These are phyloP conservation scores for Selenicereus undatus DNA, from an alignment of 148 eudicot genomes.

Conservation along the genomic window DNA sequence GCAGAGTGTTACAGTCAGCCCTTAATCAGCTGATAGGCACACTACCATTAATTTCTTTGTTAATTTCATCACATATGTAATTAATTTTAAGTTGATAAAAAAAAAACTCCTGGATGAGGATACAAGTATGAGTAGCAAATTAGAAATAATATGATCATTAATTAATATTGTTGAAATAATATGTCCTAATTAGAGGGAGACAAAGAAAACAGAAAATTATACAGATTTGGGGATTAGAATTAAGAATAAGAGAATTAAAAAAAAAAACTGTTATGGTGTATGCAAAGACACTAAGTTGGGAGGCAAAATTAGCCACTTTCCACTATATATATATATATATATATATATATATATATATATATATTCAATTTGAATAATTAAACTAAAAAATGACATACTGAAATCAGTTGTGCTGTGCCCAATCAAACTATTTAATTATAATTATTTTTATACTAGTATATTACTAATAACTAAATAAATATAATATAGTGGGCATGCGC, in stretches of 20 bases:
- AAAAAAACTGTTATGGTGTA: constrained; percentile 13
- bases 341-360: neutral
- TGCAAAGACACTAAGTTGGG: constrained; percentile 9
- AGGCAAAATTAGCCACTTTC: constrained; percentile 5
- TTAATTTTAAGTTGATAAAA: too few relatives aligned
- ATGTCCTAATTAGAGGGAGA: constrained; percentile 6
- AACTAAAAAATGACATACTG: neutral
- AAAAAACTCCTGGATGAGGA: constrained; percentile 15
- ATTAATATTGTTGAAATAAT: neutral
- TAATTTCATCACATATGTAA: neutral
- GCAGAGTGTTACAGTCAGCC: neutral
- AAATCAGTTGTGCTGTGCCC: neutral
- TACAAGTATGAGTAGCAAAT: constrained; percentile 7
- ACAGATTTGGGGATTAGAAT: neutral
- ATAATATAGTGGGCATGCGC: neutral
- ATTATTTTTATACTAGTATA: neutral
- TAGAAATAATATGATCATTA: constrained; percentile 17
- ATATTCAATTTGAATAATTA: neutral
- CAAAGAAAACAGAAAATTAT: neutral
- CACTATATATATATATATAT: neutral
- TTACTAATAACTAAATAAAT: neutral
- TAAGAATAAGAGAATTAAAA: neutral
- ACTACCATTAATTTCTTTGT: constrained; percentile 6
- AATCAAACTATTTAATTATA: neutral
- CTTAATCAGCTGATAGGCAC: constrained; percentile 24